Evolutionary conservation across 2,329 filamentous ascomycete species (phyloP), one percentile per base, ranked within the genome.

Genomic region (Lachnellula arida): DNA sequence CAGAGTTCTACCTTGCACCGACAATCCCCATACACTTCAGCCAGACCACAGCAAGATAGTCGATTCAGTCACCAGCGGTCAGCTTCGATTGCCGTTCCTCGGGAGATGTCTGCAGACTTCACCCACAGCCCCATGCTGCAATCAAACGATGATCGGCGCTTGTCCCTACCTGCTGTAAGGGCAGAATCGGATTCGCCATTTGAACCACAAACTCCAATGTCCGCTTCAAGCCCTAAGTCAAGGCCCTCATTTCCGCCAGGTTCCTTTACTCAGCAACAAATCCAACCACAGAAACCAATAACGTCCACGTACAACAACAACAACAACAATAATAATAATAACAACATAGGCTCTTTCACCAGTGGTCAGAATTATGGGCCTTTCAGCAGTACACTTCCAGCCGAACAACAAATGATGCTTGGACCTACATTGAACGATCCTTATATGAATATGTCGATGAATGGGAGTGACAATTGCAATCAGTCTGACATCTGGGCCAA

Each of bases 331-430:
- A n/a, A 23, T 23, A 3, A 28, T 28, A 28, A 28, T 9, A 28
- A 28, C 42, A 44, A 44, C 12, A 3, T 22, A 11, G 42, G 42
- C 19, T 44, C 22, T 40, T 15, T 19, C 39, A 40, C 14, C 19
- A 12, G 42, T 12, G 19, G 19, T 19, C 42, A 44, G 19, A 44
- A 25, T 22, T 47, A 58, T 64, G 34, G 40, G 34, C 77, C 78
- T 9, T 71, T 82, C 53, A 77, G 76, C 2, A 74, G 76, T 42
- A 71, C 75, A 3, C 68, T 83, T 22, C 79, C 81, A 22, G 67
- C 75, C 4, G 77, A 83, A 60, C 73, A 78, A 1, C 79, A 82
- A 65, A 77, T 79, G 63, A 70, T 83, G 17, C 70, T 83, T 5
- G 78, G 76, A 15, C 70, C 72, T 2, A 68, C 70, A 0, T 68